Evolutionary conservation across 2,329 filamentous ascomycete species (phyloP).

Genomic region (Monosporascus sp.): DNA sequence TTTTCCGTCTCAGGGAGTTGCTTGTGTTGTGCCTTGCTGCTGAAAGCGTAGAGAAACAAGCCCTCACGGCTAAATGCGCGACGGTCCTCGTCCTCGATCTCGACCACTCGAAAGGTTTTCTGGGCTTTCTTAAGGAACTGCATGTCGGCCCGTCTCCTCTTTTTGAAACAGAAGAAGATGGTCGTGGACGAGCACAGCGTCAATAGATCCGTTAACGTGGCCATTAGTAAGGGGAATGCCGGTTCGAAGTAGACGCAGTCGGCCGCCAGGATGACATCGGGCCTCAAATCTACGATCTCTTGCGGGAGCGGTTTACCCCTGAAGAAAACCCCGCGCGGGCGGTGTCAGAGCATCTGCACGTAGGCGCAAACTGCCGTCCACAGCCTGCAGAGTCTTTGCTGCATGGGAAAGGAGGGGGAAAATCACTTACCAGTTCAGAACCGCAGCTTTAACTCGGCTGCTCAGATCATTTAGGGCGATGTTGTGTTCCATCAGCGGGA

Average conservation of each 20-base stretch:
- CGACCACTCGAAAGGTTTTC: constrained; percentile 60
- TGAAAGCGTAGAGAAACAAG: constrained; percentile 57
- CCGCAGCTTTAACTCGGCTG: constrained; percentile 55
- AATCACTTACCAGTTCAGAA: constrained; percentile 74
- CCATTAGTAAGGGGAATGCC: constrained; percentile 80
- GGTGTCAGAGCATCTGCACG: constrained; percentile 14
- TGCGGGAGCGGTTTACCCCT: constrained; percentile 58
- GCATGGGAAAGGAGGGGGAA: constrained; percentile 23
- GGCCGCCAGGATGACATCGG: constrained; percentile 83
- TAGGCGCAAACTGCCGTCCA: constrained; percentile 5
- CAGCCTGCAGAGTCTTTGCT: constrained; percentile 1
- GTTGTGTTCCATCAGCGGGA: constrained; percentile 79
- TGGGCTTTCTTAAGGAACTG: constrained; percentile 68
- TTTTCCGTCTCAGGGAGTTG: not conserved
- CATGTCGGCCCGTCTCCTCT: constrained; percentile 74
- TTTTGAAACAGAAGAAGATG: constrained; percentile 90
- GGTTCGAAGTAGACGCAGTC: constrained; percentile 98
- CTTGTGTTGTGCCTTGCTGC: not conserved
- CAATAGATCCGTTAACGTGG: constrained; percentile 71
- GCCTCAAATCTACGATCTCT: constrained; percentile 50
- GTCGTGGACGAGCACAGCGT: constrained; percentile 61
- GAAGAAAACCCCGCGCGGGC: constrained; percentile 4
- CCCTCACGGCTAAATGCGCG: constrained; percentile 51
- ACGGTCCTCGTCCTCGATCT: constrained; percentile 57
- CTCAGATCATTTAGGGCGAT: constrained; percentile 73